Conservation (phyloP, 2,329 filamentous ascomycete genomes). For the Arthrobotrys musiformis region DNA sequence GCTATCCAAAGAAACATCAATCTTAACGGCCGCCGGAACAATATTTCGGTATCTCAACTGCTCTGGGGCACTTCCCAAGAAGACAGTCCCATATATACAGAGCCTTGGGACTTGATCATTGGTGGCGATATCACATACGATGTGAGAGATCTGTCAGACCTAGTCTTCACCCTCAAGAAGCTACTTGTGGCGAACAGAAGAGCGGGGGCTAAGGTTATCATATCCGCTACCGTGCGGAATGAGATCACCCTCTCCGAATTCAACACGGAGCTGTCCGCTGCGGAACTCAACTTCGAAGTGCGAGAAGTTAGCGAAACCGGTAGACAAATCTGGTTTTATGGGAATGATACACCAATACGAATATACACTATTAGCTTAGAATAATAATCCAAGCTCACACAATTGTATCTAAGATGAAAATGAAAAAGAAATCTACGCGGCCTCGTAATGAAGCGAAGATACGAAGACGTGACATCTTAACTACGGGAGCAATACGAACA, state of each 20-base stretch:
- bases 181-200: constrained; percentile 70
- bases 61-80: constrained; percentile 59
- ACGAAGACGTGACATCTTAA: background rate
- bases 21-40: constrained; percentile 68
- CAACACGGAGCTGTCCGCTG: constrained; percentile 31
- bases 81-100: constrained; percentile 62
- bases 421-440: background rate
- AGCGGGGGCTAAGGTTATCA: constrained; percentile 68
- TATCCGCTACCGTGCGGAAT: constrained; percentile 78
- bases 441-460: background rate
- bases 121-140: constrained; percentile 86
- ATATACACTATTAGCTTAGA: constrained; percentile 22
- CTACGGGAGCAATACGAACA: background rate
- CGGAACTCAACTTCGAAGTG: background rate
- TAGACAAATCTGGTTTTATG: constrained; percentile 41
- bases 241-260: constrained; percentile 75
- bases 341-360: constrained; percentile 33
- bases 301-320: background rate
- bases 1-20: constrained; percentile 75
- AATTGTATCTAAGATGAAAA: background rate
- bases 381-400: background rate
- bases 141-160: constrained; percentile 70
- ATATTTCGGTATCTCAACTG: constrained; percentile 28
- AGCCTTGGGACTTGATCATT: constrained; percentile 72
- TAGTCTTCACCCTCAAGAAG: constrained; percentile 73